A percentile compares a stretch with the other conserved stretches of the same genome.
Conservation (phyloP, 2,329 filamentous ascomycete species). For the Sporothrix variecibatus region DNA sequence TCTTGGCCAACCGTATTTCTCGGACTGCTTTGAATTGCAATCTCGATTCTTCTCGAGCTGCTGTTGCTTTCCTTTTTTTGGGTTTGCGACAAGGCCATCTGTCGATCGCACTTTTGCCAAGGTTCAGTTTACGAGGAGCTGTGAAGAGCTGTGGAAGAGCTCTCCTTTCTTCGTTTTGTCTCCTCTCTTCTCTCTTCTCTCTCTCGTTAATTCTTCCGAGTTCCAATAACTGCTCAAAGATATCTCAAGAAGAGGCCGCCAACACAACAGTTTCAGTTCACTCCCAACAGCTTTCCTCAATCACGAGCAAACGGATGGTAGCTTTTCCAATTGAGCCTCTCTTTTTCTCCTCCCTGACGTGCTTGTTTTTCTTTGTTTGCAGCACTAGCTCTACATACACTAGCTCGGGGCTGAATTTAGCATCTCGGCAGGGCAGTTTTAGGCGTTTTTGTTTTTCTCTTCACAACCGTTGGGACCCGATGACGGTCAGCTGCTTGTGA, state of each 20-base stretch:
- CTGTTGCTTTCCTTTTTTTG: neutral
- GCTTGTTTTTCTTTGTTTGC: neutral
- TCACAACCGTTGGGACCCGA: neutral
- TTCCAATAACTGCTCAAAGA: neutral
- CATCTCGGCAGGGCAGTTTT: neutral
- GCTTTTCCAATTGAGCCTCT: neutral
- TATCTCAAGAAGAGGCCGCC: neutral
- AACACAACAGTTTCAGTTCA: neutral
- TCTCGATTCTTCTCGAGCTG: neutral
- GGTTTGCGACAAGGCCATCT: neutral
- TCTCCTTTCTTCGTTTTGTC: neutral
- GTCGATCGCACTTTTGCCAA: constrained; percentile 13
- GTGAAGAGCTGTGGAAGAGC: neutral
- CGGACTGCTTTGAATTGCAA: neutral
- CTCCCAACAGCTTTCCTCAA: neutral
- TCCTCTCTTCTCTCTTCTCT: neutral
- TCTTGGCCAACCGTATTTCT: neutral
- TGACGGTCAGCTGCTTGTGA: neutral
- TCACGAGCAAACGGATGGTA: neutral
- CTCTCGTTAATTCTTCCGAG: neutral
- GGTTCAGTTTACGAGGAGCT: neutral
- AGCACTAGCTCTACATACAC: neutral
- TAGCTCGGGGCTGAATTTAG: neutral
- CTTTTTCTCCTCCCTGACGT: neutral
- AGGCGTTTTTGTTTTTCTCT: neutral